Conservation (phyloP, 805 yeast genomes). For the Saccharomyces kudriavzevii region DNA sequence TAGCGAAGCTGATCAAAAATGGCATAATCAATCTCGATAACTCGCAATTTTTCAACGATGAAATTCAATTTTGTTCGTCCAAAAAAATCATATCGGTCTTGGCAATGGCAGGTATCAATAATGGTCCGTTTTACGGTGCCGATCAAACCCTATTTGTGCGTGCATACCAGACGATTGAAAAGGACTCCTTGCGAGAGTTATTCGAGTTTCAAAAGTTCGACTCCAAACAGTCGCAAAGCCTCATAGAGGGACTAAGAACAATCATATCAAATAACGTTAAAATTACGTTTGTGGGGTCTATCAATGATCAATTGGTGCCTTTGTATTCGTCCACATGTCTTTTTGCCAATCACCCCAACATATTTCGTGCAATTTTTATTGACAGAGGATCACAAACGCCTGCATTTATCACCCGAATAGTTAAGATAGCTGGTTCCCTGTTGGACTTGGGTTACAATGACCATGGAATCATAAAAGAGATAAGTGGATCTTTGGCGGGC, state of each 20-base stretch:
- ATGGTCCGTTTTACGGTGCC: slow-evolving; percentile 91
- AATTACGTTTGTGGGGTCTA: slow-evolving; percentile 74
- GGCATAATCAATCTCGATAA: slow-evolving; percentile 37
- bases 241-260: slow-evolving; percentile 56
- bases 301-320: slow-evolving; percentile 92
- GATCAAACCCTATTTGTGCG: slow-evolving; percentile 78
- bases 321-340: slow-evolving; percentile 78
- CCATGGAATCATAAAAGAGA: slow-evolving; percentile 77
- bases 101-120: slow-evolving; percentile 93
- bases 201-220: slow-evolving; percentile 80
- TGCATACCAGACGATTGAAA: slow-evolving; percentile 86
- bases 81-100: slow-evolving; percentile 56
- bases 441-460: slow-evolving; percentile 75
- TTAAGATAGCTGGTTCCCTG: slow-evolving; percentile 63
- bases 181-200: slow-evolving; percentile 74
- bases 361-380: slow-evolving; percentile 80
- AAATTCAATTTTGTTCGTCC: slow-evolving; percentile 4
- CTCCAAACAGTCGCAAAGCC: slow-evolving; percentile 62
- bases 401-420: slow-evolving; percentile 63
- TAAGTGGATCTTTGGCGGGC: slow-evolving; percentile 75
- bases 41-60: slow-evolving; percentile 17
- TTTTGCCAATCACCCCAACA: slow-evolving; percentile 81
- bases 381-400: slow-evolving; percentile 80
- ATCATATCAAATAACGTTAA: slow-evolving; percentile 67
- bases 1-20: slow-evolving; percentile 63